Evolutionary conservation across 1,284 basidiomycete species (phyloP).

Genomic region (Malassezia dermatis): DNA sequence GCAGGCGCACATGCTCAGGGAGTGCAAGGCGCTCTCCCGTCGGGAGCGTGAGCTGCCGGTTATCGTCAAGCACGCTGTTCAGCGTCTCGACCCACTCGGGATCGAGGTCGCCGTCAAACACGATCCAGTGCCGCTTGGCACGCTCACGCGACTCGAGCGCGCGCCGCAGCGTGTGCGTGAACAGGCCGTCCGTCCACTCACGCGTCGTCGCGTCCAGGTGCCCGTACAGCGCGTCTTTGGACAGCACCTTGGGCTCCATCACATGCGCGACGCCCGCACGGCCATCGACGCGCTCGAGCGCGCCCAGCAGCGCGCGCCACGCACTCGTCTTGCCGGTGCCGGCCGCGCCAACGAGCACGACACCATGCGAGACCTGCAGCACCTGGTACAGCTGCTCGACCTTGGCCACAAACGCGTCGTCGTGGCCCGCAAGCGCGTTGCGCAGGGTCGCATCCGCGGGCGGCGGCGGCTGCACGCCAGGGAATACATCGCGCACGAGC

Average conservation of each 20-base stretch:
- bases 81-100: constrained; percentile 99
- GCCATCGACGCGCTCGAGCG: constrained; percentile 82
- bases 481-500: constrained; percentile 92
- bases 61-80: constrained; percentile 90
- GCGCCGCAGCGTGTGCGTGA: constrained; percentile 92
- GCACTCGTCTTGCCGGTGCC: constrained; percentile 95
- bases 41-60: constrained; percentile 90
- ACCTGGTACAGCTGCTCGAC: constrained; percentile 97
- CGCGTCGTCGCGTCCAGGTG: constrained; percentile 93
- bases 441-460: constrained; percentile 77
- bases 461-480: constrained; percentile 79
- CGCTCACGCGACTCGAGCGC: constrained; percentile 98
- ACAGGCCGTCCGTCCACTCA: constrained; percentile 98
- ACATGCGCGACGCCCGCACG: constrained; percentile 87
- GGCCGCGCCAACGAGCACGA: constrained; percentile 99
- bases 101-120: constrained; percentile 98
- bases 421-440: constrained; percentile 74
- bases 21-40: constrained; percentile 97
- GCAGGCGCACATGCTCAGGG: constrained; percentile 91
- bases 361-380: constrained; percentile 96
- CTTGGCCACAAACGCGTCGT: constrained; percentile 81
- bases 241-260: constrained; percentile 97
- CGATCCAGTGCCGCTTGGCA: constrained; percentile 94
- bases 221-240: constrained; percentile 95
- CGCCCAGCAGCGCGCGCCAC: constrained; percentile 84